phyloP scores from a whole-genome alignment of 2,329 filamentous ascomycete species.

The Eutypella sp. region DNA sequence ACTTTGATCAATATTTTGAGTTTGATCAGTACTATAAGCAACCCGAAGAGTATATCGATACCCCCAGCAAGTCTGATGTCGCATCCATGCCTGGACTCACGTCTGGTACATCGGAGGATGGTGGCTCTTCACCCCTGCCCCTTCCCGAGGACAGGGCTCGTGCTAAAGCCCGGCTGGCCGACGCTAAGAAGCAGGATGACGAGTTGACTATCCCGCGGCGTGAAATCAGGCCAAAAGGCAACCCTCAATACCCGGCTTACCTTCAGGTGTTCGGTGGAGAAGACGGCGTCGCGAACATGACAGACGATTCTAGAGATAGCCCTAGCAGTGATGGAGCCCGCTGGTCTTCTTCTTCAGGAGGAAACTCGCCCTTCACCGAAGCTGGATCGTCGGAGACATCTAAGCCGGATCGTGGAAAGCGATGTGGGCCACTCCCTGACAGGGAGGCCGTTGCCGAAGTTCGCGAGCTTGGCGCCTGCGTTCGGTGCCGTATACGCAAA shows the following conservation, averaged over 20 bases:
- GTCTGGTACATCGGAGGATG: not conserved
- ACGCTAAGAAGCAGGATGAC: not conserved
- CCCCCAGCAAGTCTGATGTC: not conserved
- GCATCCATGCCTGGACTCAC: constrained; percentile 1
- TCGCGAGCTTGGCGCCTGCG: not conserved
- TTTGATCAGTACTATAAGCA: not conserved
- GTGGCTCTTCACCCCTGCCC: not conserved
- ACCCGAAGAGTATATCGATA: not conserved
- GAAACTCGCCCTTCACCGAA: constrained; percentile 1
- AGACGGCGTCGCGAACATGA: not conserved
- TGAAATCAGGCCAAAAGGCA: not conserved
- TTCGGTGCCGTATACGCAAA: not conserved
- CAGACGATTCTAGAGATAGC: not conserved
- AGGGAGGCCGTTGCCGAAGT: not conserved
- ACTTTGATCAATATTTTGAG: not conserved
- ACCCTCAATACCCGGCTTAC: not conserved
- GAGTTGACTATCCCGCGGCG: not conserved
- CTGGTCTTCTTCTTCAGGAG: not conserved
- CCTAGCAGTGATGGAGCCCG: not conserved
- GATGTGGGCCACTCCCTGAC: not conserved
- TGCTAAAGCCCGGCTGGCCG: not conserved
- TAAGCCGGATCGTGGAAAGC: not conserved
- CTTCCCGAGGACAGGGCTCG: not conserved
- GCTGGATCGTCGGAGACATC: not conserved
- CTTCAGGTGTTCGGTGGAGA: not conserved